These are phyloP conservation scores for Lizonia empirigonia DNA, from an alignment of 2,329 filamentous ascomycete species.

Conservation along the genomic window DNA sequence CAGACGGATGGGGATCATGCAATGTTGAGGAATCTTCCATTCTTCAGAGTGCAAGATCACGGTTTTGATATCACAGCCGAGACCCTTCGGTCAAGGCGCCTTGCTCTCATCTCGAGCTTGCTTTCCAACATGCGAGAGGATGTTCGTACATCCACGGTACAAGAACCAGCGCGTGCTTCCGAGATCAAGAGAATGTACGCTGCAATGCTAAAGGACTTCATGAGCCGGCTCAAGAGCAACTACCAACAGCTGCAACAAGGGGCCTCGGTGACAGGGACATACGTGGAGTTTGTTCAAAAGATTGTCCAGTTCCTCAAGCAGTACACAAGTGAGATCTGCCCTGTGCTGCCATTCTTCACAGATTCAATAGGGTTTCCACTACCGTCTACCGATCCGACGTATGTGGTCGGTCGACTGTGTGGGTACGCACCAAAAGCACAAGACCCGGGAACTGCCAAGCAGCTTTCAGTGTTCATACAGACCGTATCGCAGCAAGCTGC, in stretches of 20 bases:
- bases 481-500: constrained; percentile 64
- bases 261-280: constrained; percentile 55
- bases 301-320: constrained; percentile 66
- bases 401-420: constrained; percentile 65
- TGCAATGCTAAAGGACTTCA: constrained; percentile 60
- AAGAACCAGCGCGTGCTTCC: constrained; percentile 38
- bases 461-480: constrained; percentile 64
- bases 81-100: constrained; percentile 60
- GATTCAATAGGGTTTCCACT: constrained; percentile 65
- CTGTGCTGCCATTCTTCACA: constrained; percentile 64
- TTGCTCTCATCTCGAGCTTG: constrained; percentile 61
- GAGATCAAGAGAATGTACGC: constrained; percentile 55
- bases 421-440: constrained; percentile 62
- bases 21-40: constrained; percentile 64
- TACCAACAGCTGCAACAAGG: constrained; percentile 59
- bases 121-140: constrained; percentile 65
- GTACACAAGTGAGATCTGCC: constrained; percentile 62
- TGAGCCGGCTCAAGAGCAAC: constrained; percentile 66
- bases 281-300: constrained; percentile 66
- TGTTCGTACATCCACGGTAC: constrained; percentile 43
- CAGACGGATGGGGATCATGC: constrained; percentile 54
- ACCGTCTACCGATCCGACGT: constrained; percentile 64
- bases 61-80: constrained; percentile 56
- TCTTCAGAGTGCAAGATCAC: constrained; percentile 49
- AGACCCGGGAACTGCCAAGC: constrained; percentile 57